A percentile compares a stretch with the other conserved stretches of the same genome.
These are phyloP conservation scores for Trichosporon coremiiforme DNA, from an alignment of 1,284 basidiomycete genomes.

Conservation along the genomic window DNA sequence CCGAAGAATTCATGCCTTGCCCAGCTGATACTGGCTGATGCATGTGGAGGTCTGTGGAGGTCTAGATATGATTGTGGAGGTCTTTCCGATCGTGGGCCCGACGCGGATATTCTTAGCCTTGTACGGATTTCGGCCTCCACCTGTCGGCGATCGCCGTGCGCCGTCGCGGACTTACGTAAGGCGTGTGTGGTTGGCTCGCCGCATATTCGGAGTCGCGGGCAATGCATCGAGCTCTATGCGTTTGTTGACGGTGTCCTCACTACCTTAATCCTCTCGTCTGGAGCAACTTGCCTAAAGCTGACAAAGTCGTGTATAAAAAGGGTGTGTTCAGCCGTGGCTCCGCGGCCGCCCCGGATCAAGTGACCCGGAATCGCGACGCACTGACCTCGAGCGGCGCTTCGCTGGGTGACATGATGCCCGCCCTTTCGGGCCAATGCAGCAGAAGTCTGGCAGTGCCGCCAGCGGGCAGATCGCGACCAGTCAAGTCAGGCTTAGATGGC, in stretches of 20 bases:
- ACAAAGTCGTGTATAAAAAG: background rate
- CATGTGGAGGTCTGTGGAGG: background rate
- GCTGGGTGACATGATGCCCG: too few relatives aligned
- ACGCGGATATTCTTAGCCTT: background rate
- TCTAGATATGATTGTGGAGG: background rate
- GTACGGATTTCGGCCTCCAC: background rate
- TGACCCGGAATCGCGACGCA: background rate
- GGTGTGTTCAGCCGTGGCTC: background rate
- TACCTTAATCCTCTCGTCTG: too few relatives aligned
- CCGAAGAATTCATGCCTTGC: background rate
- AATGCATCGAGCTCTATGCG: background rate
- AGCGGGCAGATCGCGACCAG: background rate
- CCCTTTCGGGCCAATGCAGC: background rate
- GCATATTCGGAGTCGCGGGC: background rate
- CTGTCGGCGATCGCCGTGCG: constrained; percentile 10
- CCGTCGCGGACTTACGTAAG: background rate
- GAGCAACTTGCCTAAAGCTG: background rate
- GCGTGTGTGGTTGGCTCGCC: background rate
- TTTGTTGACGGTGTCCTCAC: too few relatives aligned
- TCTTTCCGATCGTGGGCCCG: background rate
- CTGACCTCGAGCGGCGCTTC: background rate
- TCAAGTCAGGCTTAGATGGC: background rate
- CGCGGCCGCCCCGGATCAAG: background rate
- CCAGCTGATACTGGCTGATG: background rate
- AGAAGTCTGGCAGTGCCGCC: background rate